phyloP scores from a whole-genome alignment of 164 flowering plant genomes.

The Nymphaea colorata region DNA sequence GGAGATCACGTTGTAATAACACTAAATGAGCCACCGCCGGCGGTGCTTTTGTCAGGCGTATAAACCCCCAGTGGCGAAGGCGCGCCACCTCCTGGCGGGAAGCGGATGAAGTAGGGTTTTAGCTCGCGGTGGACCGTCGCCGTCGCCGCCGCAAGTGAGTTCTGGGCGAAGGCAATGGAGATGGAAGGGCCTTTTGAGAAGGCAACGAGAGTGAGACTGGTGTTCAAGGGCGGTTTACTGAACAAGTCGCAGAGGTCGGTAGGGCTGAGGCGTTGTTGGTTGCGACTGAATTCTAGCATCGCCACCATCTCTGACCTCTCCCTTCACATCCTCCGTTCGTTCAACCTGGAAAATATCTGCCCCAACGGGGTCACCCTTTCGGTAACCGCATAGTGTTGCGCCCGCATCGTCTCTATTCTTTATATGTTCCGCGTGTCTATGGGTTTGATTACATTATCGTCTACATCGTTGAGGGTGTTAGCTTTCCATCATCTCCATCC shows the following conservation, averaged over 20 bases:
- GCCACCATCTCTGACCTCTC: slow-evolving; percentile 41
- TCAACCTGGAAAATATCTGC: slow-evolving; percentile 39
- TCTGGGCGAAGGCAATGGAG: neutral
- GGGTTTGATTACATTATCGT: too few species aligned
- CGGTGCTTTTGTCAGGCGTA: too few species aligned
- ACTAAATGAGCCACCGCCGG: too few species aligned
- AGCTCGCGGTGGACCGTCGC: neutral
- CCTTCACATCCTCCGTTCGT: slow-evolving; percentile 26
- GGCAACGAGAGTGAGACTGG: slow-evolving; percentile 33
- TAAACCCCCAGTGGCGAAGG: neutral
- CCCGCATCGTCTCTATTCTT: too few species aligned
- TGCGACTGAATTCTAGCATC: slow-evolving; percentile 31
- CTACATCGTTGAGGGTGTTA: too few species aligned
- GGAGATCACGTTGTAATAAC: too few species aligned
- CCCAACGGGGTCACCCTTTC: slow-evolving; percentile 61
- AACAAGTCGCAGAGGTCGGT: slow-evolving; percentile 35
- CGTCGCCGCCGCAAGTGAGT: too few species aligned
- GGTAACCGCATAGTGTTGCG: slow-evolving; percentile 21
- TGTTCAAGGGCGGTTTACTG: slow-evolving; percentile 34
- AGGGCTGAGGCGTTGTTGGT: slow-evolving; percentile 61
- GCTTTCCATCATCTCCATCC: too few species aligned
- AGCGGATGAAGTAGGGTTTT: neutral
- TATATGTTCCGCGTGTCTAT: too few species aligned
- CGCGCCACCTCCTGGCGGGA: neutral
- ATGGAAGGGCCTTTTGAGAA: slow-evolving; percentile 8